phyloP scores from a whole-genome alignment of 2,329 filamentous ascomycete genomes.

The Xylaria sp. region DNA sequence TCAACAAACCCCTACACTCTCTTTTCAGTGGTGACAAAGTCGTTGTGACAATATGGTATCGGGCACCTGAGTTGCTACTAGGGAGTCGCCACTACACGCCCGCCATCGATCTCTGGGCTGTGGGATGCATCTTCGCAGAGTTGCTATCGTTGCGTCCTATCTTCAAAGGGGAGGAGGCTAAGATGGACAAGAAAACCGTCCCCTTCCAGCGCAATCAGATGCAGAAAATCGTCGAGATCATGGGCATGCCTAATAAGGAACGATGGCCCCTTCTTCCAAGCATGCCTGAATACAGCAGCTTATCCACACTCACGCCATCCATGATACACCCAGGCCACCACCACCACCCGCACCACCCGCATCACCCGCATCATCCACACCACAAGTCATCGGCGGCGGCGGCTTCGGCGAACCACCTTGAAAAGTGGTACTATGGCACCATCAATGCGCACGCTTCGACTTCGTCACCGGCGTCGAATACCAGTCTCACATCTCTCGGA shows the following conservation, averaged over 20 bases:
- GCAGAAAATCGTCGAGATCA: constrained; percentile 97
- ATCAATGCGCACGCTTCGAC: constrained; percentile 68
- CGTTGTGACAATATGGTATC: constrained; percentile 99
- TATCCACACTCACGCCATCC: constrained; percentile 66
- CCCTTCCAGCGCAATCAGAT: constrained; percentile 98
- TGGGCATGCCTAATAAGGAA: constrained; percentile 89
- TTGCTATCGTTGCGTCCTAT: constrained; percentile 90
- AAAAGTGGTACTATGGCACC: constrained; percentile 82
- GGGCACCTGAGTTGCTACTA: constrained; percentile 91
- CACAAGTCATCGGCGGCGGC: constrained; percentile 46
- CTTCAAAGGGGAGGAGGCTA: constrained; percentile 98
- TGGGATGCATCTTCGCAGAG: constrained; percentile 98
- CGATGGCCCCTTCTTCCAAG: constrained; percentile 85
- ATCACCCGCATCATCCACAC: constrained; percentile 46
- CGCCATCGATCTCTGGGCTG: constrained; percentile 96
- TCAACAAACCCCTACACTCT: constrained; percentile 92
- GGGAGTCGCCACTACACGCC: constrained; percentile 97
- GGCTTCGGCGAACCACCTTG: constrained; percentile 64
- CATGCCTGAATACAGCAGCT: constrained; percentile 87
- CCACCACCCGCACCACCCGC: constrained; percentile 47
- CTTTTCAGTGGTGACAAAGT: constrained; percentile 97
- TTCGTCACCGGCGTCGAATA: constrained; percentile 55
- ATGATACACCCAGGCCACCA: constrained; percentile 55
- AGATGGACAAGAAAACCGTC: constrained; percentile 99
- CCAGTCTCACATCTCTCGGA: constrained; percentile 70